Conservation (phyloP, 305 asterid genomes). For the Fraxinus latifolia region DNA sequence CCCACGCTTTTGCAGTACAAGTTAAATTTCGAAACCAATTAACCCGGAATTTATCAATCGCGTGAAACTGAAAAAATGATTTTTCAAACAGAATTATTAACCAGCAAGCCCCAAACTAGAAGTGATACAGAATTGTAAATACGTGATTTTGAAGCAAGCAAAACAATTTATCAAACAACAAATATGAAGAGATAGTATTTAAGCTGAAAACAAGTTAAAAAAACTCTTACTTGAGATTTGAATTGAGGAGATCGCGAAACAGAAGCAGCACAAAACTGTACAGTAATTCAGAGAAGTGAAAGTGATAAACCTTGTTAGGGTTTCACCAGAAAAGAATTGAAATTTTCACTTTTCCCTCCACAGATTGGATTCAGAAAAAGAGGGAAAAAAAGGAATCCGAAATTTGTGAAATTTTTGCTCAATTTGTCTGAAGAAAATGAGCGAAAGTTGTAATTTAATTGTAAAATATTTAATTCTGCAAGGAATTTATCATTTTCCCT, state of each 20-base stretch:
- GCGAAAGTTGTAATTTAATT: constrained; percentile 19
- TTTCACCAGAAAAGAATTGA: constrained; percentile 21
- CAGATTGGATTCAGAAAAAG: constrained; percentile 37
- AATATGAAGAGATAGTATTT: background rate
- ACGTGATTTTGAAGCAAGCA: background rate
- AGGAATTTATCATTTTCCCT: constrained; percentile 27
- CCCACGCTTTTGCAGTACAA: background rate
- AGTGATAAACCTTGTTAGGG: background rate
- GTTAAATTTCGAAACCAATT: background rate
- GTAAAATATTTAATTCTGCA: constrained; percentile 20
- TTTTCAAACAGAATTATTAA: constrained; percentile 22
- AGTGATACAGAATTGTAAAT: constrained; percentile 31
- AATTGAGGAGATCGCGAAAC: constrained; percentile 6
- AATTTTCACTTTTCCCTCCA: constrained; percentile 53
- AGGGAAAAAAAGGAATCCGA: constrained; percentile 44
- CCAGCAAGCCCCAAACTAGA: constrained; percentile 31
- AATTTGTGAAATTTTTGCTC: constrained; percentile 25
- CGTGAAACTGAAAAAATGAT: background rate
- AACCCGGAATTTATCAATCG: background rate
- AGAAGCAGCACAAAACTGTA: constrained; percentile 8
- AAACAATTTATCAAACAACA: constrained; percentile 3
- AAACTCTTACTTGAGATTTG: constrained; percentile 29
- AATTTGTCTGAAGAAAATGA: constrained; percentile 26
- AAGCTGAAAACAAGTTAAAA: constrained; percentile 16
- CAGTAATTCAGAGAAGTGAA: constrained; percentile 18